Evolutionary conservation across 352 stramenopile species (phyloP), one percentile per base, ranked within the genome.

Genomic region (Thalassiosira exigua): DNA sequence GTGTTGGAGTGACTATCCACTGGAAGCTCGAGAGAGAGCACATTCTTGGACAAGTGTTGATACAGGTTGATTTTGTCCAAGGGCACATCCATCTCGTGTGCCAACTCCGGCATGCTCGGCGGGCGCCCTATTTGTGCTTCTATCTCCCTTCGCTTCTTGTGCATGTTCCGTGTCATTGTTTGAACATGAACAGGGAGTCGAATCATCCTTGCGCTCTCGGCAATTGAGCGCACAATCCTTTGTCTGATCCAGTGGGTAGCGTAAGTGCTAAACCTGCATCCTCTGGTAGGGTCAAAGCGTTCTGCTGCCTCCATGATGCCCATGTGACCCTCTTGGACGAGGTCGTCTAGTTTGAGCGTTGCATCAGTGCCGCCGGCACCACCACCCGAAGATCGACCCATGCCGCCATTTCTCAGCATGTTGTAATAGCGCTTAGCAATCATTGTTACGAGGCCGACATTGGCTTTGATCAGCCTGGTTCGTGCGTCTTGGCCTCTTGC

Each of bases 241-340:
- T 94, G 89, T 41, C 79, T 52, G 26, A 94, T 83, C 89, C 89
- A 94, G 54, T 84, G 90, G 14, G 80, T 85, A 0, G 85, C 89
- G 76, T 94, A 94, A 0, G 89, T 94, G 21, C 70, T 85, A 69
- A 94, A 94, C 39, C 85, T 53, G 39, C 81, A 85, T 24, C 86
- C 86, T 50, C 82, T 82, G 17, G 74, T 60, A 0, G 85, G 80
- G 39, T 92, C 79, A 64, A 90, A 94, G 50, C 85, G 69, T 71
- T 94, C 89, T 14, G 85, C 86, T 52, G 89, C 88, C 61, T 92
- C 74, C 80, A 92, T 91, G 12, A 94, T 76, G 14, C 89, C 89
- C 36, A 94, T 70, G 58, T 89, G 86, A 21, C 89, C 89, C 78
- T 92, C 86, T 70, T 94, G 89, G 19, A 92, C 82, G 19, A 92